Conservation (phyloP, 2,329 filamentous ascomycete species). For the Emericellopsis atlantica region DNA sequence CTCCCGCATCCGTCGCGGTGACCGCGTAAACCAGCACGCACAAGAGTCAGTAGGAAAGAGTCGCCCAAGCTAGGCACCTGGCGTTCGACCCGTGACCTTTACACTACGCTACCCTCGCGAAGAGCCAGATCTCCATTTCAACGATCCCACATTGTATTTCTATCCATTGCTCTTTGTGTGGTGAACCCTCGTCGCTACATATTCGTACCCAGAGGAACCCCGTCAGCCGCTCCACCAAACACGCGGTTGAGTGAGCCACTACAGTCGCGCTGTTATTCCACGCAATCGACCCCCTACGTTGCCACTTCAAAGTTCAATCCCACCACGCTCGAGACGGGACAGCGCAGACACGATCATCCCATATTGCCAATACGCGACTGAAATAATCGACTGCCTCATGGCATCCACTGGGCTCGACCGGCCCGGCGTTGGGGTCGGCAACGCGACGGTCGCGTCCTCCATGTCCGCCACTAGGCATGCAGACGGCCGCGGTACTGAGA, state of each 20-base stretch:
- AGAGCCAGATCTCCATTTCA: too few species aligned
- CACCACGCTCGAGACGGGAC: not conserved
- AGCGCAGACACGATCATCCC: too few species aligned
- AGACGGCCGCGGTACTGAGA: conserved; percentile 2
- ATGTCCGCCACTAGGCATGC: not conserved
- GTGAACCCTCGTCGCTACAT: too few species aligned
- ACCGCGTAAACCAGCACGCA: conserved; percentile 3
- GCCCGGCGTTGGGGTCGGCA: not conserved
- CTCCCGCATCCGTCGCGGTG: conserved; percentile 5
- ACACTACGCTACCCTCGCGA: too few species aligned
- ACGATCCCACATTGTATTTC: too few species aligned
- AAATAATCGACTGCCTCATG: not conserved
- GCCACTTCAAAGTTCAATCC: not conserved
- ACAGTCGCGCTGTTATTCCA: not conserved
- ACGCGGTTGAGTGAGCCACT: too few species aligned
- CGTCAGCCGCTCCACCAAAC: too few species aligned
- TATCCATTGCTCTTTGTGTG: too few species aligned
- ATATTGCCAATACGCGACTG: not conserved
- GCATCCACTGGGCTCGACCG: conserved; percentile 1
- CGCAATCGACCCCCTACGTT: not conserved
- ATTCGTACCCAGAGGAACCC: too few species aligned
- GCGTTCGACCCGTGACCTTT: too few species aligned
- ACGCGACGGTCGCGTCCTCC: too few species aligned
- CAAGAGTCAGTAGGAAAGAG: not conserved
- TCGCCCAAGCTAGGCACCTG: too few species aligned